Conservation (phyloP, 2,329 filamentous ascomycete genomes). For the Monilinia laxa region DNA sequence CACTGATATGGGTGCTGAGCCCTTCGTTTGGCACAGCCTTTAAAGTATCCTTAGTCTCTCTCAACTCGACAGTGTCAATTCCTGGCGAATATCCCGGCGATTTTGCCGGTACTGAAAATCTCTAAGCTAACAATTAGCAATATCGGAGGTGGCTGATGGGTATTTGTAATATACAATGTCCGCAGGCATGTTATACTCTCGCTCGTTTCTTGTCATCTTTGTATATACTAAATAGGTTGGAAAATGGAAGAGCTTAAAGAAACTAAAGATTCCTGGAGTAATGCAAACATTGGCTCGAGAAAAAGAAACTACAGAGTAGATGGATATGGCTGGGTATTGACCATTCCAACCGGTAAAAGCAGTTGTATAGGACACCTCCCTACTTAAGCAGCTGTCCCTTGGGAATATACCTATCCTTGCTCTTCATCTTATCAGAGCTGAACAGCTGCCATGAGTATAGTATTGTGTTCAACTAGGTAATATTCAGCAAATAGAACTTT, state of each 20-base stretch:
- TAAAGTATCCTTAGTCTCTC: slow-evolving; percentile 3
- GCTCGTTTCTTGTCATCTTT: slow-evolving; percentile 5
- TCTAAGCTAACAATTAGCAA: slow-evolving; percentile 2
- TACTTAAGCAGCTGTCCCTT: background rate
- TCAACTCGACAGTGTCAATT: background rate
- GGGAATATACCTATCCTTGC: background rate
- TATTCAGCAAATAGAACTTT: background rate
- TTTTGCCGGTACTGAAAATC: background rate
- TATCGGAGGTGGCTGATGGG: slow-evolving; percentile 1
- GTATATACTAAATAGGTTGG: slow-evolving; percentile 4
- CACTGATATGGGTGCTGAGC: background rate
- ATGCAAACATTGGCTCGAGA: background rate
- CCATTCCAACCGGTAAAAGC: background rate
- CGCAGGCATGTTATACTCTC: background rate
- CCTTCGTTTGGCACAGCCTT: slow-evolving; percentile 4
- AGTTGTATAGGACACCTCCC: background rate
- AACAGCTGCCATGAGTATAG: slow-evolving; percentile 1
- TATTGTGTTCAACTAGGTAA: background rate
- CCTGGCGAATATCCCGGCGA: no score
- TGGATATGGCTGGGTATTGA: background rate
- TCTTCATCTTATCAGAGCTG: slow-evolving; percentile 5
- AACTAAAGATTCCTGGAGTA: slow-evolving; percentile 1
- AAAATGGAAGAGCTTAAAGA: slow-evolving; percentile 5
- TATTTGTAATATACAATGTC: slow-evolving; percentile 1
- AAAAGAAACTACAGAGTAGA: background rate